phyloP scores from a whole-genome alignment of 177 flowering plant species.

The Vitis hybrid region DNA sequence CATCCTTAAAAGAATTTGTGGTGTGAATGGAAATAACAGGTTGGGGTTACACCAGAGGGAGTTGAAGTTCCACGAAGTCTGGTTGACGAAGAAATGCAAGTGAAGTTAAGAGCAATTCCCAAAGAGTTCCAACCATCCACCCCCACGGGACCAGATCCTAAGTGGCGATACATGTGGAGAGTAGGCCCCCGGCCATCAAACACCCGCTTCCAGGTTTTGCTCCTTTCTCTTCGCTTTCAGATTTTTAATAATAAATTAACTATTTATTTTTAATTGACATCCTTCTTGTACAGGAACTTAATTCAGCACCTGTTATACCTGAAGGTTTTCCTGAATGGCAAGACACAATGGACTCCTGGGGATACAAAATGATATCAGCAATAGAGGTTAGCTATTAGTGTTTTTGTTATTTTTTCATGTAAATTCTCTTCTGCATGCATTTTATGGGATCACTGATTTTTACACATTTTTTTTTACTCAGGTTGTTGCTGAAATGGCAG shows the following conservation, averaged over 20 bases:
- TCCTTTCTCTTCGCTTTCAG: conserved; percentile 3
- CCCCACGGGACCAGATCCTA: conserved; percentile 87
- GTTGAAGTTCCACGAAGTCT: conserved; percentile 93
- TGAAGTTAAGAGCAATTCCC: conserved; percentile 69
- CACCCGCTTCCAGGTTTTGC: conserved; percentile 74
- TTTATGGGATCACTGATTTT: background rate
- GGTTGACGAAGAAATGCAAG: conserved; percentile 83
- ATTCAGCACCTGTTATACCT: conserved; percentile 96
- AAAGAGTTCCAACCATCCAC: conserved; percentile 64
- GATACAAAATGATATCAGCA: conserved; percentile 87
- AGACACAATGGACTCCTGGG: conserved; percentile 97
- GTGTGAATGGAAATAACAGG: conserved; percentile 42
- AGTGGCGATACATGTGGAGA: conserved; percentile 99
- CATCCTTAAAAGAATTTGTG: background rate
- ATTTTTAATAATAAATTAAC: background rate
- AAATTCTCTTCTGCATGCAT: background rate
- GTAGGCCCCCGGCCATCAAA: conserved; percentile 86
- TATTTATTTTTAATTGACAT: background rate
- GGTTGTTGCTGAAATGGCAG: conserved; percentile 99
- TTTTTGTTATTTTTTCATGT: background rate
- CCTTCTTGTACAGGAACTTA: conserved; percentile 64
- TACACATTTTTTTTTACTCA: conserved; percentile 24
- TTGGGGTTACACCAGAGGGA: conserved; percentile 96
- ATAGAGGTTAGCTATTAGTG: conserved; percentile 52
- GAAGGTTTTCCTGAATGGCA: conserved; percentile 97